A percentile compares a stretch with the other conserved stretches of the same genome.
Evolutionary conservation across 2,329 filamentous ascomycete species (phyloP).

Genomic region (Hansfordia pulvinata): DNA sequence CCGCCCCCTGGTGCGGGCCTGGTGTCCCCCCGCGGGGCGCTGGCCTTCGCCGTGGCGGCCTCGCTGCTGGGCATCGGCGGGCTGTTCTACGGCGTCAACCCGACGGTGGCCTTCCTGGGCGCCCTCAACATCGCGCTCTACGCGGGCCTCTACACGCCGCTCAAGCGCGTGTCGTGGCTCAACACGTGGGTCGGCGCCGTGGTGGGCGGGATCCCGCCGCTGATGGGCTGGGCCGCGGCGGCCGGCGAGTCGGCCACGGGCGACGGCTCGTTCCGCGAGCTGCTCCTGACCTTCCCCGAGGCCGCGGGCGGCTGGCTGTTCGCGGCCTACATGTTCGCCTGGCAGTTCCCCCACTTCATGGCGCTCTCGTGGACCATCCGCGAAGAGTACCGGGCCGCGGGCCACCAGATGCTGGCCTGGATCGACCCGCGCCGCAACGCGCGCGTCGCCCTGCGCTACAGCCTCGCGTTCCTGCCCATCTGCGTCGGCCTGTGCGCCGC

Average conservation of each 20-base stretch:
- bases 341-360: conserved; percentile 99
- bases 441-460: conserved; percentile 80
- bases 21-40: conserved; percentile 55
- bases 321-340: conserved; percentile 73
- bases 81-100: conserved; percentile 84
- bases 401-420: conserved; percentile 67
- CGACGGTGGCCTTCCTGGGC: conserved; percentile 78
- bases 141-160: conserved; percentile 80
- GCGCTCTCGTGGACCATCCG: conserved; percentile 78
- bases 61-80: conserved; percentile 56
- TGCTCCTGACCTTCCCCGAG: conserved; percentile 54
- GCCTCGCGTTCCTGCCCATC: conserved; percentile 72
- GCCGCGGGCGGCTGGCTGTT: conserved; percentile 79
- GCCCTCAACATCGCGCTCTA: conserved; percentile 79
- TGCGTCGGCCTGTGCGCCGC: conserved; percentile 67
- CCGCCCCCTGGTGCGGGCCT: conserved; percentile 73
- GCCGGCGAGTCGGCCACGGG: conserved; percentile 74
- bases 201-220: conserved; percentile 81
- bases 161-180: conserved; percentile 73
- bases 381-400: conserved; percentile 69
- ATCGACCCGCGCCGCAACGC: conserved; percentile 75
- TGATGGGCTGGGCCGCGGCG: conserved; percentile 97
- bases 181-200: conserved; percentile 95
- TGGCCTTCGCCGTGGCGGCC: conserved; percentile 65
- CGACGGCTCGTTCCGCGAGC: conserved; percentile 62